Evolutionary conservation across 2,329 filamentous ascomycete genomes (phyloP).

Genomic region (Fusarium floridanum): DNA sequence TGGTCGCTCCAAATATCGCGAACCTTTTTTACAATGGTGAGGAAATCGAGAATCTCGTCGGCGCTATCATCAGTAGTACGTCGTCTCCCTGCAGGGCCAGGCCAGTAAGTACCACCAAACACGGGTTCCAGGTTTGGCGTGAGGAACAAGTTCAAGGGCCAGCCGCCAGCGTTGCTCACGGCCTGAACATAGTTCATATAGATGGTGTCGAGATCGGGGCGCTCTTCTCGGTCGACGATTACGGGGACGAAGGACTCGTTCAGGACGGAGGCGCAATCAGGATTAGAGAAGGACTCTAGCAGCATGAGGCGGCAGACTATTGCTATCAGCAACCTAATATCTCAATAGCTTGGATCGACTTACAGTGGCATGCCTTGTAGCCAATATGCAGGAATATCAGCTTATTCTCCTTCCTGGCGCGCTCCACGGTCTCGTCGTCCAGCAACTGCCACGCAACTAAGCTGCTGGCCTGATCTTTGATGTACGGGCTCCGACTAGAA

Average conservation of each 20-base stretch:
- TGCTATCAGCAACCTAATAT: conserved; percentile 33
- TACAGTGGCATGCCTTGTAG: conserved; percentile 95
- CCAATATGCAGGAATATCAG: conserved; percentile 95
- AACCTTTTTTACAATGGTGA: conserved; percentile 86
- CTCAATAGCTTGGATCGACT: conserved; percentile 50
- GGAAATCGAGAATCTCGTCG: conserved; percentile 79
- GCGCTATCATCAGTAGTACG: conserved; percentile 55
- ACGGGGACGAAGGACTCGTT: conserved; percentile 92
- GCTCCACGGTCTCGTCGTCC: conserved; percentile 79
- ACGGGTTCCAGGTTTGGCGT: conserved; percentile 94
- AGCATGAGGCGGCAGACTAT: conserved; percentile 91
- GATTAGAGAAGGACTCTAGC: conserved; percentile 89
- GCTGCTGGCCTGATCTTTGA: conserved; percentile 82
- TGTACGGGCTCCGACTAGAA: conserved; percentile 64
- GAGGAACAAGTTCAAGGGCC: conserved; percentile 97
- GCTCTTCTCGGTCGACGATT: conserved; percentile 92
- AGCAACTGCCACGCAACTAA: conserved; percentile 93
- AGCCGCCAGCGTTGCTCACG: conserved; percentile 89
- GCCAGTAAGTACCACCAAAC: conserved; percentile 97
- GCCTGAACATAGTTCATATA: conserved; percentile 99
- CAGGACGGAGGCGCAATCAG: conserved; percentile 82
- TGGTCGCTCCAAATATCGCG: conserved; percentile 83
- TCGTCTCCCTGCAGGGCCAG: conserved; percentile 75
- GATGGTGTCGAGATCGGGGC: conserved; percentile 92
- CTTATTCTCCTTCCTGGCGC: conserved; percentile 85